Evolutionary conservation across 108 stramenopile genomes (phyloP), one percentile per base, ranked within the genome.

Genomic region (Discostella pseudostelligera): DNA sequence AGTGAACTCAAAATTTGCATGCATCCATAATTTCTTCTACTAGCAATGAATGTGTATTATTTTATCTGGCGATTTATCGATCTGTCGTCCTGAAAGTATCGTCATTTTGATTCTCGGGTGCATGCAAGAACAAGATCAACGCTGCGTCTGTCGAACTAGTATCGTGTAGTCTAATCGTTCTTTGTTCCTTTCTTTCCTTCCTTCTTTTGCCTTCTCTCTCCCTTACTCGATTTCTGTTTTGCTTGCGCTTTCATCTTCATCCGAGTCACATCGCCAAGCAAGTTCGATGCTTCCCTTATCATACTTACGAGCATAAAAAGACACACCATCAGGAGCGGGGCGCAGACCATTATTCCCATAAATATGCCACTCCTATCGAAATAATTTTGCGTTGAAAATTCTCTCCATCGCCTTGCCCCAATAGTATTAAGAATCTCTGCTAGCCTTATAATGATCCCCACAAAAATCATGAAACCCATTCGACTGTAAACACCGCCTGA

Each of bases 351-450:
- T 10, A 92, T 86, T 13, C 84, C 84, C 20, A 92, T 74, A 55
- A 96, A 96, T 26, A 96, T 80, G 0, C 95, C 95, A 28, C 79
- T 61, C 22, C 65, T 67, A 60, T 96, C 95, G 80, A 96, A 96
- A 74, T 96, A 96, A 51, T 96, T 90, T 72, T 96, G 95, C 4
- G 88, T 90, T 37, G 86, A 80, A 61, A 90, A 88, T 32, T 78
- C 82, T 59, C 83, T 59, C 92, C 92, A 96, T 39, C 88, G 69
- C 21, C 62, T 62, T 13, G 67, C 66, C 0, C 80, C 86, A 28
- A 68, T 48, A 13, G 20, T 35, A 61, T 96, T 96, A 11, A 92
- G 25, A 20, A 67, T 62, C 74, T 96, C 92, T 24, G 92, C 85
- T 6, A 71, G 60, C 22, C 87, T 76, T 14, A 94, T 89, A 16